Base-by-base conservation (phyloP, 176 grass and related monocot species). In the Avena insularis region DNA sequence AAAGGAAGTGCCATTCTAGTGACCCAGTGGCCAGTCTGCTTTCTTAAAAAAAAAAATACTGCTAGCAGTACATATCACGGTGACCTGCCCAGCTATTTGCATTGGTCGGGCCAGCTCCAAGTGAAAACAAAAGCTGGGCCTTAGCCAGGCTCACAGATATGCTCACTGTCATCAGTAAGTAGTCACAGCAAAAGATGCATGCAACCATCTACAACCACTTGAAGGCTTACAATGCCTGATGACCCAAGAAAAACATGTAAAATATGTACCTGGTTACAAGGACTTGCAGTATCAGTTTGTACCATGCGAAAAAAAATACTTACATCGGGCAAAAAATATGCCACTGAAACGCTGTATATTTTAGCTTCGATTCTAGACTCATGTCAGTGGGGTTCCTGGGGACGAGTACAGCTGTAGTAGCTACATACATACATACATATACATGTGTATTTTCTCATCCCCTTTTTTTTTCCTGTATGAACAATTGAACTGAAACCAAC, bases 261-360 rank as follows among this genome's bases (percentile, higher is more conserved):
- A 31, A 66, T 65, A 81, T 66, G 23, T 19, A 20, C 79, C 5
- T 50, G 23, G 21, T 83, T 45, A 40, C 33, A 72, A 27, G 81
- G 8, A 45, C 27, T 45, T 69, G 50, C 20, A 46, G 0, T 83
- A 65, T 17, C 12, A 54, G 17, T 57, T 33, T 82, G 59, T 66
- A 77, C 68, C 79, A 1, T 40, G 38, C 5, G 38, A 6, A 6
- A 40, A 40, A 38, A 40, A 40, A 27, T 82, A 76, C 59, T 66
- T 68, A 48, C 61, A 77, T 47, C 16, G 20, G 65, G 54, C 65
- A 59, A 79, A 59, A 79, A 62, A 31, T 6, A 89, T 12, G 58
- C 38, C 82, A 33, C 47, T 35, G 45, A 61, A 48, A 74, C 57
- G 66, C n/a, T 47, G 57, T 50, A 69, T 8, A 9, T 59, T 35